Conservation (phyloP, 73 alveolate genomes). For the Blepharisma stoltei region DNA sequence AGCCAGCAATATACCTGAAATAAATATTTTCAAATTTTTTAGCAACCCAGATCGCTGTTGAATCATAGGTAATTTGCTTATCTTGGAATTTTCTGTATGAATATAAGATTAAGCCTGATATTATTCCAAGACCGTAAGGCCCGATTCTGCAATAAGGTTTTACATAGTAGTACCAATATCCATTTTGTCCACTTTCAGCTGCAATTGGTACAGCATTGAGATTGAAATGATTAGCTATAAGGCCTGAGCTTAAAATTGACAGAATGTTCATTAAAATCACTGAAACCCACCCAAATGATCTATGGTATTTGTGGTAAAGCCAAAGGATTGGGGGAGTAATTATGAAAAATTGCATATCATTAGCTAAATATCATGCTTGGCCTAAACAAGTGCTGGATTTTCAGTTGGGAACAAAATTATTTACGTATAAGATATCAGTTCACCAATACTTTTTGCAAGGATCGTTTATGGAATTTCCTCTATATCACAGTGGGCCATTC, state of each 20-base stretch:
- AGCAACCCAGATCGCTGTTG: neutral
- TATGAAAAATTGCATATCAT: slow-evolving; percentile 44
- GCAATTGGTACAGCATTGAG: neutral
- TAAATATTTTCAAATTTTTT: neutral
- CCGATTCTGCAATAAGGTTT: slow-evolving; percentile 42
- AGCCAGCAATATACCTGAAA: neutral
- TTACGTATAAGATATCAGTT: neutral
- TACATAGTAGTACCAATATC: neutral
- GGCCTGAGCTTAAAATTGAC: neutral
- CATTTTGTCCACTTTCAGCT: neutral
- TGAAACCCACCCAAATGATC: slow-evolving; percentile 29
- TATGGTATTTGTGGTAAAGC: slow-evolving; percentile 28
- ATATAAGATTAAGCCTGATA: slow-evolving; percentile 29
- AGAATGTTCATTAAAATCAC: neutral
- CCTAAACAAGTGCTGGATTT: slow-evolving; percentile 32
- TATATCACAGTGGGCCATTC: slow-evolving; percentile 40
- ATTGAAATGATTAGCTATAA: neutral
- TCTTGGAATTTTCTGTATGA: neutral
- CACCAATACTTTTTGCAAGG: slow-evolving; percentile 5
- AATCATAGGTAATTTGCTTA: neutral
- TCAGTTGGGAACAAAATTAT: slow-evolving; percentile 1
- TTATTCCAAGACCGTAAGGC: slow-evolving; percentile 34
- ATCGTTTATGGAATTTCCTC: neutral
- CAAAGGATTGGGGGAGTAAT: slow-evolving; percentile 35
- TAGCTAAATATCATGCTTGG: slow-evolving; percentile 41